These are phyloP conservation scores for Exophiala alcalophila DNA, from an alignment of 2,329 filamentous ascomycete genomes.

Conservation along the genomic window DNA sequence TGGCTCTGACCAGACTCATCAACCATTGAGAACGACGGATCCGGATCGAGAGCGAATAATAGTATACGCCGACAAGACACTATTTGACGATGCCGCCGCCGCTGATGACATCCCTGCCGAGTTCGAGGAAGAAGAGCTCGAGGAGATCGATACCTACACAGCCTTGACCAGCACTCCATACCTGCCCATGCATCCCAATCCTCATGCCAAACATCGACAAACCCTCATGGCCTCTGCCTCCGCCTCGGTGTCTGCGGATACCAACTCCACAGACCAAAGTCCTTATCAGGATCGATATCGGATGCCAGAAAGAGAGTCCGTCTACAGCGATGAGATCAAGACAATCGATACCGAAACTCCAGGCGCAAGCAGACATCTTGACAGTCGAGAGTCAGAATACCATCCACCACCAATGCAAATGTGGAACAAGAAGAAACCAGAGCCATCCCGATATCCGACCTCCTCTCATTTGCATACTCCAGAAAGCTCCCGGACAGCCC, in stretches of 20 bases:
- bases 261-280: conserved; percentile 7
- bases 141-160: conserved; percentile 5
- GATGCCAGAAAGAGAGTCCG: not conserved
- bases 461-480: not conserved
- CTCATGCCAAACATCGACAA: not conserved
- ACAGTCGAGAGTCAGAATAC: not conserved
- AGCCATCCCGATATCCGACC: not conserved
- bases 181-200: conserved; percentile 1
- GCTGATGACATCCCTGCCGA: not conserved
- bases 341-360: not conserved
- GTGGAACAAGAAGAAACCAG: not conserved
- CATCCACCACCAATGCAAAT: too few species aligned
- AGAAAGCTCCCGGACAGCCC: not conserved
- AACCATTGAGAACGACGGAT: not conserved
- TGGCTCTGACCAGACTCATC: not conserved
- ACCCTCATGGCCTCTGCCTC: not conserved
- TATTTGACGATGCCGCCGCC: not conserved
- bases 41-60: not conserved
- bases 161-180: conserved; percentile 13
- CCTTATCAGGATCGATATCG: conserved; percentile 3
- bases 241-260: conserved; percentile 6
- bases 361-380: not conserved
- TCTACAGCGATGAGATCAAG: conserved; percentile 1
- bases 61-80: not conserved
- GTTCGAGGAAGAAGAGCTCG: conserved; percentile 5